Conservation (phyloP, 208 protist genomes). For the Wallacemonas rigidus region DNA sequence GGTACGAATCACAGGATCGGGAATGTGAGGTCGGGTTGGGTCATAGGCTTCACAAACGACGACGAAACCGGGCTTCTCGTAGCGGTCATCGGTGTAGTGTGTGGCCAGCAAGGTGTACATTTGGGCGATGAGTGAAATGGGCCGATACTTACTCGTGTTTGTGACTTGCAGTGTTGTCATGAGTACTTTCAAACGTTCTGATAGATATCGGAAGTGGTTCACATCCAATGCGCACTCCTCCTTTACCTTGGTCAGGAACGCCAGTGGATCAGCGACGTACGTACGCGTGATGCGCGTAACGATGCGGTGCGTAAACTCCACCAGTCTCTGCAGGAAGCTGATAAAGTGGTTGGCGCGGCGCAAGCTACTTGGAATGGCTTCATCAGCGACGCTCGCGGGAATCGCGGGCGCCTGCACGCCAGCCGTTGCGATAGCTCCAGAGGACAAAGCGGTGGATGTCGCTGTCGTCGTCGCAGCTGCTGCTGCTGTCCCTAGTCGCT, state of each 20-base stretch:
- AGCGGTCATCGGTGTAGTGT: slow-evolving; percentile 90
- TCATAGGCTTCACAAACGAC: slow-evolving; percentile 97
- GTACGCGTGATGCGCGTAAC: slow-evolving; percentile 85
- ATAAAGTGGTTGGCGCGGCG: slow-evolving; percentile 97
- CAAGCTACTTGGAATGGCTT: slow-evolving; percentile 97
- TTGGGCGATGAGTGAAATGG: slow-evolving; percentile 92
- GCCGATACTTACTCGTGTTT: slow-evolving; percentile 91
- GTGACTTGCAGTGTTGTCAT: slow-evolving; percentile 96
- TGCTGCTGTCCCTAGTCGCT: slow-evolving; percentile 1
- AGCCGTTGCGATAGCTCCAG: background rate
- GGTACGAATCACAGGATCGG: slow-evolving; percentile 90
- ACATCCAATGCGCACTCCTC: slow-evolving; percentile 88
- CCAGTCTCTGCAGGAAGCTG: slow-evolving; percentile 91
- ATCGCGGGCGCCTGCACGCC: slow-evolving; percentile 46
- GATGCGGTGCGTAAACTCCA: slow-evolving; percentile 94
- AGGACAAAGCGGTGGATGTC: slow-evolving; percentile 3
- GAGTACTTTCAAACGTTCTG: slow-evolving; percentile 93
- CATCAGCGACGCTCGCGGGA: slow-evolving; percentile 82
- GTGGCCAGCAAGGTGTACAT: slow-evolving; percentile 96
- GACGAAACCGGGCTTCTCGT: slow-evolving; percentile 89
- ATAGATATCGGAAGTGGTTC: slow-evolving; percentile 84
- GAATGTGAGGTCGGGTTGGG: slow-evolving; percentile 84
- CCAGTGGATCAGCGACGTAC: slow-evolving; percentile 88
- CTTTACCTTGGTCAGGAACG: slow-evolving; percentile 87
- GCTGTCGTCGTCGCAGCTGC: background rate